Conservation (phyloP, 2,329 filamentous ascomycete species). For the Colletotrichum magnum region DNA sequence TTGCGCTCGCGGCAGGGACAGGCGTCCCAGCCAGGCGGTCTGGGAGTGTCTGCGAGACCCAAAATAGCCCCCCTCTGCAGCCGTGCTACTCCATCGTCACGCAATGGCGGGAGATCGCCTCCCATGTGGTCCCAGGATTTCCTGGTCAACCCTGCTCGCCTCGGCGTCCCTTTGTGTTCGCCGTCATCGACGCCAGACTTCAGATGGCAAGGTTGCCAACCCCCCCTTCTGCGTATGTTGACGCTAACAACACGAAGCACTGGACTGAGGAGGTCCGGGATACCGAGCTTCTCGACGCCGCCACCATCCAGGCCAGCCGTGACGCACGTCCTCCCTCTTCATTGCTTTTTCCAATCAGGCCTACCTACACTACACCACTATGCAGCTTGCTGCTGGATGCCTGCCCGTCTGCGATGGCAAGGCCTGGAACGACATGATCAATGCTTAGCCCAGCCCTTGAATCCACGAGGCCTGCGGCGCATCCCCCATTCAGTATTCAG, state of each 20-base stretch:
- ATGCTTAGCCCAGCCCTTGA: conserved; percentile 11
- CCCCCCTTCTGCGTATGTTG: conserved; percentile 12
- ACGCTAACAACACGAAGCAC: conserved; percentile 9
- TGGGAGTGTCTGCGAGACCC: conserved; percentile 23
- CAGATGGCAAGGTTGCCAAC: conserved; percentile 29
- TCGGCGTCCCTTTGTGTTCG: not conserved
- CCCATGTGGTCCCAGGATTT: conserved; percentile 31
- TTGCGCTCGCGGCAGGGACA: conserved; percentile 34
- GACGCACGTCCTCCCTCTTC: conserved; percentile 14
- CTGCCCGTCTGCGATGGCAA: conserved; percentile 3
- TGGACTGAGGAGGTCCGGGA: conserved; percentile 14
- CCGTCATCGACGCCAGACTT: conserved; percentile 25
- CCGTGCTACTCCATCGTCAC: conserved; percentile 27
- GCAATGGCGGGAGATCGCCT: conserved; percentile 39
- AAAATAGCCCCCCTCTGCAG: conserved; percentile 8
- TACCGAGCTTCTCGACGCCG: conserved; percentile 31
- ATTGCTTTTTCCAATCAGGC: conserved; percentile 6
- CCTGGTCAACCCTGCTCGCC: conserved; percentile 32
- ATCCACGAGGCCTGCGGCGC: not conserved
- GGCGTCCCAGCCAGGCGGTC: conserved; percentile 34
- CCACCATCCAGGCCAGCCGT: conserved; percentile 15
- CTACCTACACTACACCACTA: not conserved
- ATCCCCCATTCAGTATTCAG: not conserved
- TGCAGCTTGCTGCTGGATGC: conserved; percentile 19
- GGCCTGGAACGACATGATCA: conserved; percentile 23